Conservation (phyloP, 108 stramenopile species). For the Pelagomonas calceolata region DNA sequence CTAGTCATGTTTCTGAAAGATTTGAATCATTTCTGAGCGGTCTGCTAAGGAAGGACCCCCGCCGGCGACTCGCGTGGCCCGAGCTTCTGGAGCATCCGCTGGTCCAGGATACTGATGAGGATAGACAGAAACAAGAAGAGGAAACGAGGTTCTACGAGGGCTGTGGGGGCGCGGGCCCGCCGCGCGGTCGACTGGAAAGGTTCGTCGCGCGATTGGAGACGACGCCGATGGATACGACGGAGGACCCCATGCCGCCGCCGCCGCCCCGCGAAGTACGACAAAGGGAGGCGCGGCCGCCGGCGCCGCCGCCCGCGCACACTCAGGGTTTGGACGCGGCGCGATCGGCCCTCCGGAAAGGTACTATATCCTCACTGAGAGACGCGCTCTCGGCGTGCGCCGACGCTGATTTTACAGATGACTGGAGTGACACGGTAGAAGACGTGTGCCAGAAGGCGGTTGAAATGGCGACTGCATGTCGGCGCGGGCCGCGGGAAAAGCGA, state of each 20-base stretch:
- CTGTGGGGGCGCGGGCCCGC: constrained; percentile 29
- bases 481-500: too few relatives aligned
- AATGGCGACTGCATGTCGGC: too few relatives aligned
- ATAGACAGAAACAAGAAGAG: neutral
- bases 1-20: constrained; percentile 22
- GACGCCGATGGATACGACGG: too few relatives aligned
- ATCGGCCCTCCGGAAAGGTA: neutral
- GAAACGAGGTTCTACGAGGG: constrained; percentile 17
- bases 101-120: constrained; percentile 32
- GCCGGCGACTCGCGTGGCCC: constrained; percentile 39
- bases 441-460: too few relatives aligned
- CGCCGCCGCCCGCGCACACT: too few relatives aligned
- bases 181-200: constrained; percentile 29
- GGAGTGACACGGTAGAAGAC: neutral
- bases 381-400: neutral
- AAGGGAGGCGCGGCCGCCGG: too few relatives aligned
- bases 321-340: too few relatives aligned
- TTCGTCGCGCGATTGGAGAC: constrained; percentile 7
- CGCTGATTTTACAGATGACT: neutral
- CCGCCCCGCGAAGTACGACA: too few relatives aligned
- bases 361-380: neutral
- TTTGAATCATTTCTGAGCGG: constrained; percentile 41
- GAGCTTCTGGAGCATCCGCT: constrained; percentile 44
- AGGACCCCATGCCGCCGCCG: too few relatives aligned
- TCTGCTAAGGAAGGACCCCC: constrained; percentile 46